These are phyloP conservation scores for Mycena indigotica DNA, from an alignment of 768 basidiomycete species.

Conservation along the genomic window DNA sequence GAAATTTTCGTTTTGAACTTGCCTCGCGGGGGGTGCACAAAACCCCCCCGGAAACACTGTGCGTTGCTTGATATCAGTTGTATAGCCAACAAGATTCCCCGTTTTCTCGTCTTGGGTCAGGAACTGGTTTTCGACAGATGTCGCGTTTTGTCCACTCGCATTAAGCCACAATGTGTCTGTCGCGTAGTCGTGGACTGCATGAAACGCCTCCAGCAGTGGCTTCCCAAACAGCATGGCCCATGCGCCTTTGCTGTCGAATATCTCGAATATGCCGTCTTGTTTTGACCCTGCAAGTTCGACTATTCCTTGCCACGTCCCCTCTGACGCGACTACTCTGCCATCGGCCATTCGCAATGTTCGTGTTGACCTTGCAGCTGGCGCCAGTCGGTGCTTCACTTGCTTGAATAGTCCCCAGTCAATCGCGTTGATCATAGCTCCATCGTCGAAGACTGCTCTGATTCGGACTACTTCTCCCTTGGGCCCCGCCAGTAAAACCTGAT, in stretches of 20 bases:
- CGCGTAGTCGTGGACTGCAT: slow-evolving; percentile 11
- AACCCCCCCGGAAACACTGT: slow-evolving; percentile 16
- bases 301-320: slow-evolving; percentile 15
- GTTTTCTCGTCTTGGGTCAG: not conserved
- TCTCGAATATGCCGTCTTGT: slow-evolving; percentile 8
- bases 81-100: not conserved
- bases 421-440: slow-evolving; percentile 12
- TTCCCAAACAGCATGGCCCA: slow-evolving; percentile 18
- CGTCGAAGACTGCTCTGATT: slow-evolving; percentile 13
- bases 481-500: not conserved
- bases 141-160: not conserved
- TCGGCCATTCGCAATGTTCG: slow-evolving; percentile 19
- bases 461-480: slow-evolving; percentile 6
- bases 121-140: not conserved
- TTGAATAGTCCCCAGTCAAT: slow-evolving; percentile 5
- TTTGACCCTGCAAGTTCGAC: slow-evolving; percentile 2
- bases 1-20: not conserved
- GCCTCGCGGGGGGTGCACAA: slow-evolving; percentile 18
- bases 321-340: slow-evolving; percentile 10
- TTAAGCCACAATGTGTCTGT: not conserved
- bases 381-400: slow-evolving; percentile 3
- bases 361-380: not conserved
- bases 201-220: slow-evolving; percentile 15
- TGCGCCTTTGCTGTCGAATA: slow-evolving; percentile 15
- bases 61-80: slow-evolving; percentile 16